phyloP scores from a whole-genome alignment of 1,139 yeast species.

The Pichia sp. region DNA sequence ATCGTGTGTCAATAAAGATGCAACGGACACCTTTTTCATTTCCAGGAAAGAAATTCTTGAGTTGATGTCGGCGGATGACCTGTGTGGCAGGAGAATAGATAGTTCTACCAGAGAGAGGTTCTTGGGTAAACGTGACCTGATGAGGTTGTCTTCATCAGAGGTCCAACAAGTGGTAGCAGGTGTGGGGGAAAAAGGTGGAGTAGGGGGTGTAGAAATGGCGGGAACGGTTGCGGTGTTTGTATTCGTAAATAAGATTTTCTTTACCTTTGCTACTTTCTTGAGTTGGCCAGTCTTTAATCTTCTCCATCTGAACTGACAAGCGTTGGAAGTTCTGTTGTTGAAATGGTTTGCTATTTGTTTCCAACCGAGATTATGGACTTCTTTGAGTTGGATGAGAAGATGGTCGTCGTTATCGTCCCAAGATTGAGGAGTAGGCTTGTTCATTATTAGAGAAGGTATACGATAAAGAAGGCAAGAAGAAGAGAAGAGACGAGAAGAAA shows the following conservation, averaged over 20 bases:
- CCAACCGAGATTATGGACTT: conserved; percentile 71
- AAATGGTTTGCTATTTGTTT: conserved; percentile 70
- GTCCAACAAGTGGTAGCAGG: neutral
- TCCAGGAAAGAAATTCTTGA: neutral
- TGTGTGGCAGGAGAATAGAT: neutral
- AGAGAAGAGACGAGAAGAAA: neutral
- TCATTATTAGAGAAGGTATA: neutral
- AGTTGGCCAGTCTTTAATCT: conserved; percentile 47
- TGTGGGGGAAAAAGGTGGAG: neutral
- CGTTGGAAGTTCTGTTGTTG: conserved; percentile 69
- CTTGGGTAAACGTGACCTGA: neutral
- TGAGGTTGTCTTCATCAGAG: neutral
- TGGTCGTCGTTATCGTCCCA: conserved; percentile 77
- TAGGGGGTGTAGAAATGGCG: neutral
- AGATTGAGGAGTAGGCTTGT: conserved; percentile 49
- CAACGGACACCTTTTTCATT: neutral
- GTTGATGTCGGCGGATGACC: neutral
- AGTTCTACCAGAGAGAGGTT: neutral
- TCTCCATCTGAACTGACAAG: conserved; percentile 81
- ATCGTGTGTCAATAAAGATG: neutral
- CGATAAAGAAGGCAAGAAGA: neutral
- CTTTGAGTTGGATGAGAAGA: conserved; percentile 62
- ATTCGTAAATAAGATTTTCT: neutral
- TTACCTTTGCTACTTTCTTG: conserved; percentile 11
- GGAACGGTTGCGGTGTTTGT: neutral